A percentile compares a stretch with the other conserved stretches of the same genome.
Evolutionary conservation across 177 flowering plant genomes (phyloP).

Genomic region (Vitis hybrid): DNA sequence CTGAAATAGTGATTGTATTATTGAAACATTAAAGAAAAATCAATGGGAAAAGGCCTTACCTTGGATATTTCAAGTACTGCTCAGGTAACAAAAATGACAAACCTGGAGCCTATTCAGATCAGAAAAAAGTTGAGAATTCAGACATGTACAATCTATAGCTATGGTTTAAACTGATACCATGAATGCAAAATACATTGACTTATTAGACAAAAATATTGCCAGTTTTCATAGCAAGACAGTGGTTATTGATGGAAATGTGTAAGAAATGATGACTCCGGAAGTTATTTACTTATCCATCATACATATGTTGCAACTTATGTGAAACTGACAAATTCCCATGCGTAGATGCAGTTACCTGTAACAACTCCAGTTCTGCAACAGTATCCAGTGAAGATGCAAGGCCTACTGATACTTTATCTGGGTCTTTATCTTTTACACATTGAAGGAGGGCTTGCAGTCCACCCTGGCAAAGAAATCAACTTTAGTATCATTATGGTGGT

Average conservation of each 20-base stretch:
- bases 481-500: background rate
- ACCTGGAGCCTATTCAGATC: conserved; percentile 83
- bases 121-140: background rate
- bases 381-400: conserved; percentile 83
- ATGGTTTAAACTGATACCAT: too few species aligned
- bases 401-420: conserved; percentile 78
- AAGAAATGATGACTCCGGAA: too few species aligned
- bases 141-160: background rate
- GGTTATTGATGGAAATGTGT: too few species aligned
- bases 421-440: conserved; percentile 75
- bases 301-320: background rate
- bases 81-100: conserved; percentile 84
- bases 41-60: conserved; percentile 38
- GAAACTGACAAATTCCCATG: background rate
- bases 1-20: background rate
- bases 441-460: conserved; percentile 69
- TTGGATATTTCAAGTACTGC: conserved; percentile 76
- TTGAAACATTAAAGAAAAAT: conserved; percentile 4
- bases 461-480: conserved; percentile 46
- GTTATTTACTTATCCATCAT: background rate
- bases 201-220: too few species aligned
- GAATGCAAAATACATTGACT: too few species aligned
- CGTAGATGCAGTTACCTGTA: conserved; percentile 56
- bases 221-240: too few species aligned
- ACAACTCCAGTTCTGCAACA: conserved; percentile 77